A percentile compares a stretch with the other conserved stretches of the same genome.
These are phyloP conservation scores for Heterobasidion parviporum DNA, from an alignment of 1,284 basidiomycete genomes.

Conservation along the genomic window DNA sequence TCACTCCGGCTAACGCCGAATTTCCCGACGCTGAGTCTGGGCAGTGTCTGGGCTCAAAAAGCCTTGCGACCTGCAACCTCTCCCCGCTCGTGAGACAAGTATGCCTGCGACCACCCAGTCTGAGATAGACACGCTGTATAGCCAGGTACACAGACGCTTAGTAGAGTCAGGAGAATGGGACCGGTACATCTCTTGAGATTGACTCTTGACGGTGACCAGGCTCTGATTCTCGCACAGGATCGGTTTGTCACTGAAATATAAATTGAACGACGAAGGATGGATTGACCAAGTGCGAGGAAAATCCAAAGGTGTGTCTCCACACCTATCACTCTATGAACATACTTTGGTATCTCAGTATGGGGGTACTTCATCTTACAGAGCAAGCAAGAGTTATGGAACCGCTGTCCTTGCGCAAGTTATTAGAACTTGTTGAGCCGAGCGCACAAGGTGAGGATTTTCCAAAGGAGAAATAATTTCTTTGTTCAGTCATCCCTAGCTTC, in stretches of 20 bases:
- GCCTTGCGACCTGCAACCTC: background rate
- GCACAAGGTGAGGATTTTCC: conserved; percentile 6
- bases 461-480: background rate
- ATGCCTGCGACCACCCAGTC: conserved; percentile 9
- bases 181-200: conserved; percentile 5
- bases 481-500: background rate
- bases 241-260: conserved; percentile 11
- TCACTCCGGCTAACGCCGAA: too few relatives aligned
- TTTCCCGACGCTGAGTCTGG: too few relatives aligned
- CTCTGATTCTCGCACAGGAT: conserved; percentile 7
- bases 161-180: conserved; percentile 17
- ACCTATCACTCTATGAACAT: background rate
- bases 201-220: background rate
- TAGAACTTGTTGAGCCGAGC: conserved; percentile 1
- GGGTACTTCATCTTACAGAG: conserved; percentile 7
- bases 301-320: conserved; percentile 8
- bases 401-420: conserved; percentile 11
- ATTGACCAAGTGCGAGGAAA: conserved; percentile 11
- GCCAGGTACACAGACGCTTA: conserved; percentile 12
- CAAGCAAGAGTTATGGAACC: conserved; percentile 10
- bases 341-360: background rate
- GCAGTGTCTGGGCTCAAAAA: too few relatives aligned
- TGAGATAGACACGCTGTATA: conserved; percentile 12
- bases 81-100: background rate
- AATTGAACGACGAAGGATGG: conserved; percentile 16